Base-by-base conservation (phyloP, 2,329 filamentous ascomycete species). In the Diaporthe vexans region DNA sequence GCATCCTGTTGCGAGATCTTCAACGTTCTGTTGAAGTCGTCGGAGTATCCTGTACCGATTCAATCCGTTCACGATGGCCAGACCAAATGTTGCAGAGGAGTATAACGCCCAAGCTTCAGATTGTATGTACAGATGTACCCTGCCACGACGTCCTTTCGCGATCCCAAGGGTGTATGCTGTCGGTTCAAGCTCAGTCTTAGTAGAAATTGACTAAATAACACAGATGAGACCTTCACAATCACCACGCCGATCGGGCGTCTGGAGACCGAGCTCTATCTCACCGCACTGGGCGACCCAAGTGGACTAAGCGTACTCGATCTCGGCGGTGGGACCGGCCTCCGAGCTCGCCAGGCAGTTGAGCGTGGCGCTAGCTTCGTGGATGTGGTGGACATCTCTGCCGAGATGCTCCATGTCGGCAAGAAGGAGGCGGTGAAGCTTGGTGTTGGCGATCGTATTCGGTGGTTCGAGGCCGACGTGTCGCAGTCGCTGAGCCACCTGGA, bases 281-380 rank as follows among this genome's bases (percentile, higher is more conserved):
- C 26, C 3, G 80, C 79, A 4, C 77, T 82, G 4, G 79, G 78
- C 21, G 74, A 79, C 51, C 78, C 77, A 33, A 71, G 77, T 1
- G 79, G 79, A 0, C 74, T 76, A 37, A 75, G 54, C 0, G 71
- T 82, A 21, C 78, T 82, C 46, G 81, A 82, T 69, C 77, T 82
- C 7, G 81, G 79, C 21, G 80, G 81, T 13, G 81, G 81, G 57
- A 80, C 78, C 19, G 80, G 81, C 1, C 48, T 81, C 1, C 76
- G 78, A 17, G 80, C 80, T 4, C 79, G 79, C 3, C 61, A 77
- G 24, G 80, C 78, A 29, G 46, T 81, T 40, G 75, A 77, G 9
- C 74, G 74, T 13, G 80, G 80, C 2, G 81, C 80, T 11, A 56
- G 46, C 1, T 58, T 68, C 4, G 79, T 82, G 5, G 79, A 82